These are phyloP conservation scores for Apiosordaria backusii DNA, from an alignment of 495 filamentous ascomycete genomes.

Conservation along the genomic window DNA sequence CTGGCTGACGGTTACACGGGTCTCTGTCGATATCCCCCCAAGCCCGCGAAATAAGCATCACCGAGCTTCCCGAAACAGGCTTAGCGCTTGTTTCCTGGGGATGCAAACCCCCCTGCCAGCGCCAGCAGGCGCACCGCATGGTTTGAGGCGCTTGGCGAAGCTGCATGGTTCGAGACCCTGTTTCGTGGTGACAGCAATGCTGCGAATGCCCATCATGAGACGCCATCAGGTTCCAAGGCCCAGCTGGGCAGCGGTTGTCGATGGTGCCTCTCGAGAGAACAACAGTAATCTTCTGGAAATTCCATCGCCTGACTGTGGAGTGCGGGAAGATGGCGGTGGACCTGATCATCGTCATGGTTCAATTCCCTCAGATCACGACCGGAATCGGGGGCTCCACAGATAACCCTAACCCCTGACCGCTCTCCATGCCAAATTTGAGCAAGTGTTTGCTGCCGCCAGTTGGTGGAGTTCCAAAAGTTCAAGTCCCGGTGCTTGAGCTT, in stretches of 20 bases:
- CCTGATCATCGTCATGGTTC: not conserved
- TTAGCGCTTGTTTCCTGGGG: not conserved
- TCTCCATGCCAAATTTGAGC: not conserved
- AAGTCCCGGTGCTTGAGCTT: too few species aligned
- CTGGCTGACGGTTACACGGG: conserved; percentile 9
- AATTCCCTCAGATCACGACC: not conserved
- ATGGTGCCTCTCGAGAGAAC: not conserved
- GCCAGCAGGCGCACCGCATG: not conserved
- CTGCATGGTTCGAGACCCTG: not conserved
- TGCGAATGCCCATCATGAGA: not conserved
- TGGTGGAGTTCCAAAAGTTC: too few species aligned
- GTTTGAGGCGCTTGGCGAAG: not conserved
- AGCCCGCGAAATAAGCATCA: conserved; percentile 4
- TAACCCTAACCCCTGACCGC: not conserved
- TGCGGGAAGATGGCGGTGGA: not conserved
- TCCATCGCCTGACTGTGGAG: not conserved
- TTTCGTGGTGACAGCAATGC: not conserved
- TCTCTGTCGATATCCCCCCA: not conserved
- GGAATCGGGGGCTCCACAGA: not conserved
- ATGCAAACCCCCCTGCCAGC: too few species aligned
- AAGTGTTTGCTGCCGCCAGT: too few species aligned
- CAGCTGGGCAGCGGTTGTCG: not conserved
- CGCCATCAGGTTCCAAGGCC: not conserved
- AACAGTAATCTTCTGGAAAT: not conserved
- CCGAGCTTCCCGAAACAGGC: conserved; percentile 5